Conservation (phyloP, 495 filamentous ascomycete genomes). For the Podospora pseudopauciseta region DNA sequence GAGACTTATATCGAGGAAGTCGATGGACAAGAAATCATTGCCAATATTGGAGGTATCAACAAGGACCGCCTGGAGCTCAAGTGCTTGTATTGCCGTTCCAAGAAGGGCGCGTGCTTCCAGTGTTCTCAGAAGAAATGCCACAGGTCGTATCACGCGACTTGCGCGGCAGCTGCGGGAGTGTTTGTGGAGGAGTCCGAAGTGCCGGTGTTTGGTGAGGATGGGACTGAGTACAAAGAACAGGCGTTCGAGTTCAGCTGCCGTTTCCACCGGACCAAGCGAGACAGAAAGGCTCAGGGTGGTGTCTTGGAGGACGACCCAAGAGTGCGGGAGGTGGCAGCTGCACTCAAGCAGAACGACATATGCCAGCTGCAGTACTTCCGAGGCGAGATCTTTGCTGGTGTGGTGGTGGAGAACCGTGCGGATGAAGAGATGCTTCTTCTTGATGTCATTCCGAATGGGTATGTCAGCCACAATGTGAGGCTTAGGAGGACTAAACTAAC, state of each 20-base stretch:
- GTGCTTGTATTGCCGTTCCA: conserved; percentile 90
- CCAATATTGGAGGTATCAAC: conserved; percentile 72
- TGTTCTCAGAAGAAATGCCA: conserved; percentile 94
- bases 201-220: conserved; percentile 86
- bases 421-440: conserved; percentile 71
- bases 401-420: conserved; percentile 80
- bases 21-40: conserved; percentile 65
- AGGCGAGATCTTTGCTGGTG: conserved; percentile 84
- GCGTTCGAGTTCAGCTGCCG: conserved; percentile 91
- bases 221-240: conserved; percentile 81
- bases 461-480: conserved; percentile 40
- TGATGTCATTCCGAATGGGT: conserved; percentile 85
- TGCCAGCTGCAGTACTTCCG: conserved; percentile 85
- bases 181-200: conserved; percentile 81
- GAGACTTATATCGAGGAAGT: conserved; percentile 83
- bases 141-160: conserved; percentile 91
- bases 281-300: conserved; percentile 63
- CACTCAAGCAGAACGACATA: conserved; percentile 67
- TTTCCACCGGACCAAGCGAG: conserved; percentile 84
- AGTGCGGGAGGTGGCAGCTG: conserved; percentile 64
- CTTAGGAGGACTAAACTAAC: conserved; percentile 30
- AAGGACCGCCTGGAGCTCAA: conserved; percentile 87
- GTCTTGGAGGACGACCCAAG: conserved; percentile 65
- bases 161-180: conserved; percentile 85
- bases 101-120: conserved; percentile 92